Evolutionary conservation across 2,329 filamentous ascomycete genomes (phyloP), one percentile per base, ranked within the genome.

Genomic region (Triangularia setosa): DNA sequence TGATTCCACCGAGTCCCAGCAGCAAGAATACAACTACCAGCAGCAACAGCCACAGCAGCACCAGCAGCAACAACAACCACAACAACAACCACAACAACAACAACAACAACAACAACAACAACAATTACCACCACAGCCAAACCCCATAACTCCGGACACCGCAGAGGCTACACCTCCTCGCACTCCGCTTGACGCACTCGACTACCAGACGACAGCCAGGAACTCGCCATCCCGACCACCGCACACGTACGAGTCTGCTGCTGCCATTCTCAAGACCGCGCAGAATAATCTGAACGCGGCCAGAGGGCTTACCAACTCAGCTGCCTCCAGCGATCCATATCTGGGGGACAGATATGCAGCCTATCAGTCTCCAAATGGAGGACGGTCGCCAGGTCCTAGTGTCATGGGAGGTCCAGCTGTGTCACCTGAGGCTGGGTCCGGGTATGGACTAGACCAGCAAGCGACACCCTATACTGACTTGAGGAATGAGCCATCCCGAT

Each of bases 401-500:
- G 33, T 21, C 11, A 77, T n/a, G 60, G 60, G 40, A 60, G 52
- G n/a, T 18, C 33, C 57, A 25, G 54, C 67, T 70, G 52, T 55
- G 25, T 55, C 52, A 28, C 52, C 52, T 27, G 52, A 28, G 52
- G 23, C 52, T 28, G 52, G 52, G 52, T 23, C 52, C 18, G 52
- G 52, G 25, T 11, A 24, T 25, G 7, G 73, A 75, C 57, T 70
- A 72, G 78, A 79, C 52, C 74, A 73, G 35, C 72, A 74, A 52
- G 57, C 57, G 7, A 63, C 48, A 14, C 59, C 30, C 18, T 69
- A 69, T 56, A 54, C 70, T 75, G 71, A 68, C 73, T 76, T 85
- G 64, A 81, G 84, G 69, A 85, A 79, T 61, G 87, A 90, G 71
- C 81, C 84, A 5, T 83, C 84, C 23, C 81, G 81, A 62, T 83